Conservation (phyloP, 2,329 filamentous ascomycete genomes). For the Botrytis byssoidea region DNA sequence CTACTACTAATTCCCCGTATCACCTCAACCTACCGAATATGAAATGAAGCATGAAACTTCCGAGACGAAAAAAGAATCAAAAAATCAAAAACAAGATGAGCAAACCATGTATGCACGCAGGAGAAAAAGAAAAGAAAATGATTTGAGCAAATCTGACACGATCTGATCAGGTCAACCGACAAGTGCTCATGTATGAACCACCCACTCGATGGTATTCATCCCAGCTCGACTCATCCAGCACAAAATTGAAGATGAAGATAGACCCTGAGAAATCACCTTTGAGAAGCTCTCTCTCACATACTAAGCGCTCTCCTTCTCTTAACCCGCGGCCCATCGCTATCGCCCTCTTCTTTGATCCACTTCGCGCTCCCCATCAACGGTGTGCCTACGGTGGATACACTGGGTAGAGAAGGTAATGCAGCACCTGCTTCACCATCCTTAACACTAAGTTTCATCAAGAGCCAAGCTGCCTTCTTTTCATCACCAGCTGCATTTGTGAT, state of each 20-base stretch:
- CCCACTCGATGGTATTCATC: not conserved
- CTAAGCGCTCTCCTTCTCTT: conserved; percentile 46
- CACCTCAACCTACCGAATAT: not conserved
- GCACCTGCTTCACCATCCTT: conserved; percentile 36
- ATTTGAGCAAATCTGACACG: not conserved
- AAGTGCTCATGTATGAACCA: not conserved
- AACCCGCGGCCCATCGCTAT: conserved; percentile 36
- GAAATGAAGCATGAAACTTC: not conserved
- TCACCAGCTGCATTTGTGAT: conserved; percentile 30
- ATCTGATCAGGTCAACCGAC: not conserved
- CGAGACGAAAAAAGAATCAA: not conserved
- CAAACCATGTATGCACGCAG: conserved; percentile 10
- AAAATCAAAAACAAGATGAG: not conserved
- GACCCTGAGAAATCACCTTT: not conserved
- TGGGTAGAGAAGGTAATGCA: not conserved
- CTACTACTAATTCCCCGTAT: not conserved
- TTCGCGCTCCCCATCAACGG: not conserved
- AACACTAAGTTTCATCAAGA: conserved; percentile 50
- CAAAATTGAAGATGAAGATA: not conserved
- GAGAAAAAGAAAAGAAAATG: not conserved
- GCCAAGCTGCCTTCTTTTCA: conserved; percentile 48
- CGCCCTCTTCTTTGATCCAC: conserved; percentile 17
- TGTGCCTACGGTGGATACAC: not conserved
- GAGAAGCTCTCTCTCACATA: conserved; percentile 25
- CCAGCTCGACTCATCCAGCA: not conserved